These are phyloP conservation scores for Yamagishiella unicocca DNA, from an alignment of 139 green algal species.

Conservation along the genomic window DNA sequence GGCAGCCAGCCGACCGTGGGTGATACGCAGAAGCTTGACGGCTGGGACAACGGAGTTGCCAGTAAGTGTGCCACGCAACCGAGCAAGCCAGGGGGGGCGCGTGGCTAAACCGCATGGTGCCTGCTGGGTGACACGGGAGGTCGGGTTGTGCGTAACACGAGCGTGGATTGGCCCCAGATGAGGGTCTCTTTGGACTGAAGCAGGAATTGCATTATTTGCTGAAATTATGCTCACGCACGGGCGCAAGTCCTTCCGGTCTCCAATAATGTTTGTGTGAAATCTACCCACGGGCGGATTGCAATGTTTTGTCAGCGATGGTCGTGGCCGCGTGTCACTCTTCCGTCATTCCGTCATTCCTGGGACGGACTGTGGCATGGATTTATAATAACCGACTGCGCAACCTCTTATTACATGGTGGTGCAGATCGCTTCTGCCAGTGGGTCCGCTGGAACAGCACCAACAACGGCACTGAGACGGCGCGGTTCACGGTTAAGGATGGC, in stretches of 20 bases:
- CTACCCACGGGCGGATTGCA: too few species aligned
- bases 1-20: neutral
- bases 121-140: neutral
- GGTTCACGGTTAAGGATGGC: constrained; percentile 7
- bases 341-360: neutral
- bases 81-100: too few species aligned
- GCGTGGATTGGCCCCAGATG: neutral
- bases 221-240: neutral
- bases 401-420: neutral
- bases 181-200: neutral
- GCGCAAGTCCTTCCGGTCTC: too few species aligned
- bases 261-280: too few species aligned
- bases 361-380: neutral
- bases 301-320: too few species aligned
- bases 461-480: neutral
- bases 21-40: neutral
- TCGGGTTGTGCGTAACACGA: neutral
- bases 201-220: neutral
- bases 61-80: too few species aligned
- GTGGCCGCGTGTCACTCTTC: too few species aligned
- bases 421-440: constrained; percentile 15
- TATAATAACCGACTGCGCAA: neutral
- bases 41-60: neutral
- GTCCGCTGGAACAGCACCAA: neutral
- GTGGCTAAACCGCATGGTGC: too few species aligned